Conservation (phyloP, 2,329 filamentous ascomycete species). For the Pestalotiopsis fici region DNA sequence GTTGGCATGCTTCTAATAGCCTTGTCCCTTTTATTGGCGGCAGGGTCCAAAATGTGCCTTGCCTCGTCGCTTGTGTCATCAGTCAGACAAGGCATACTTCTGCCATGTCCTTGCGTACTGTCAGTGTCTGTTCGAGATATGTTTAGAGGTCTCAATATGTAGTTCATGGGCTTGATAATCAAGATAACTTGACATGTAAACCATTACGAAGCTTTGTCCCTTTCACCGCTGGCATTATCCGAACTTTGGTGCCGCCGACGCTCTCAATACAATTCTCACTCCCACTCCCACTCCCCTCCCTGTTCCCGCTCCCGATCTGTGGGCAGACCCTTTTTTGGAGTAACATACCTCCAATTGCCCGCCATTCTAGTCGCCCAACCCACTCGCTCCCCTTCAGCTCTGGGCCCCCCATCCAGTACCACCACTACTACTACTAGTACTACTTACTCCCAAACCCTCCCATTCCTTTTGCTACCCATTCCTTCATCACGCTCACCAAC, state of each 20-base stretch:
- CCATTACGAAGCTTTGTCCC: no score
- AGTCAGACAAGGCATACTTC: not conserved
- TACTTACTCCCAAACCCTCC: not conserved
- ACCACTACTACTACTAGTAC: not conserved
- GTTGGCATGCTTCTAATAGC: not conserved
- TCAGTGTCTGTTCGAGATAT: no score
- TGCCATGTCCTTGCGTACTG: not conserved
- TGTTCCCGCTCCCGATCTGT: not conserved
- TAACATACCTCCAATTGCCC: not conserved
- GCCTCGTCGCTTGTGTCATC: not conserved
- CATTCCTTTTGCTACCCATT: not conserved
- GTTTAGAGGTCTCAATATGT: no score
- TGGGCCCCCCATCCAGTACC: not conserved
- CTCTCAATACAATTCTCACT: not conserved
- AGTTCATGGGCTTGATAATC: no score
- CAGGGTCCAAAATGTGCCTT: not conserved
- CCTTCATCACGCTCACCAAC: not conserved
- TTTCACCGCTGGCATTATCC: no score
- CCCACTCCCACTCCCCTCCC: not conserved
- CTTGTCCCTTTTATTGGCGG: not conserved
- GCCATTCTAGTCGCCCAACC: conserved; percentile 7
- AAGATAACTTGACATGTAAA: no score
- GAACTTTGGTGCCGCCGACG: not conserved
- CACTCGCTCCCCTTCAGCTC: not conserved
- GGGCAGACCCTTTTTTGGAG: conserved; percentile 6